phyloP scores from a whole-genome alignment of 2,329 filamentous ascomycete species.

The Xylogone sp. region DNA sequence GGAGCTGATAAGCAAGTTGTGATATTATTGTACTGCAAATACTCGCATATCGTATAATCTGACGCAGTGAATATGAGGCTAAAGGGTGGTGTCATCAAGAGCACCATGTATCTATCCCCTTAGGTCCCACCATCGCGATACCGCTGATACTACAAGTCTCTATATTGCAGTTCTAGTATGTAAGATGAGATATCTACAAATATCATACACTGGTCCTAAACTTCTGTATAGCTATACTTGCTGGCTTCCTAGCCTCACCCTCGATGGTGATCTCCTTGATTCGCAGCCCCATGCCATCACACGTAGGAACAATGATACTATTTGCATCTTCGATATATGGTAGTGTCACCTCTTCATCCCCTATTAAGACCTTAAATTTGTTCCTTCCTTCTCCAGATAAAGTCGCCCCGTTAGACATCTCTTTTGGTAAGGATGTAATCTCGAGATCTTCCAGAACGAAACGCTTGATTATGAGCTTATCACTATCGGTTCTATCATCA shows the following conservation, averaged over 20 bases:
- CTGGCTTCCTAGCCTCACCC: slow-evolving; percentile 8
- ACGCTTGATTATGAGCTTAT: slow-evolving; percentile 13
- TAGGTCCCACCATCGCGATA: no score
- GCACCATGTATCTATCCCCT: no score
- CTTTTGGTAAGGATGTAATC: slow-evolving; percentile 5
- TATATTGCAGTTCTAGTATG: no score
- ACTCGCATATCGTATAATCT: no score
- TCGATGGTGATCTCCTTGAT: slow-evolving; percentile 13
- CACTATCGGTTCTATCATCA: slow-evolving; percentile 14
- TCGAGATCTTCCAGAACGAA: slow-evolving; percentile 21
- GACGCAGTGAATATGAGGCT: no score
- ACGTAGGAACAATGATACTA: slow-evolving; percentile 11
- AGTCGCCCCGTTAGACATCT: neutral
- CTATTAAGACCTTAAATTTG: neutral
- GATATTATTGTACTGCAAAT: no score
- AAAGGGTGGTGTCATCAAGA: no score
- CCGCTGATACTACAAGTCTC: no score
- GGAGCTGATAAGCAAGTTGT: no score
- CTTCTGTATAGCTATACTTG: slow-evolving; percentile 6
- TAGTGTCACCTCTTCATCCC: neutral
- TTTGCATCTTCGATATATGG: slow-evolving; percentile 11
- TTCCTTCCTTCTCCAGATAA: neutral
- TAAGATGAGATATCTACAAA: no score
- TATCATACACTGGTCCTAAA: neutral
- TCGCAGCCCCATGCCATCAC: slow-evolving; percentile 4